phyloP scores from a whole-genome alignment of 306 rosid species.

The Carpinus fangiana region DNA sequence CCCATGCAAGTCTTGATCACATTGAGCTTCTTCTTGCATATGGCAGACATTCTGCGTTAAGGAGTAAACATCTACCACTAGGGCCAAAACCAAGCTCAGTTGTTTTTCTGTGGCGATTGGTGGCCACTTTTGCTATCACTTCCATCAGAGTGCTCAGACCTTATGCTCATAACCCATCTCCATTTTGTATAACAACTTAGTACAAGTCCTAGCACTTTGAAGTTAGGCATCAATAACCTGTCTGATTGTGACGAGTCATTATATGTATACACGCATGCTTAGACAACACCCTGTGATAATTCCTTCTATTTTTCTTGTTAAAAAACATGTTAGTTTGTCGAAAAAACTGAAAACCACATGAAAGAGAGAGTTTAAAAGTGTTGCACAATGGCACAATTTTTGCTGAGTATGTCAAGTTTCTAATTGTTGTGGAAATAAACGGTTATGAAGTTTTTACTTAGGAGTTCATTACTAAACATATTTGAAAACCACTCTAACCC shows the following conservation, averaged over 20 bases:
- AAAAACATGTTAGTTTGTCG: neutral
- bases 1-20: neutral
- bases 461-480: neutral
- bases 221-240: neutral
- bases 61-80: neutral
- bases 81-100: neutral
- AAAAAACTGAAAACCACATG: neutral
- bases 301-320: neutral
- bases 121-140: neutral
- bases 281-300: neutral
- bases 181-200: no score
- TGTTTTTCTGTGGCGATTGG: neutral
- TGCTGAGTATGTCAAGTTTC: neutral
- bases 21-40: neutral
- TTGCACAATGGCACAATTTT: neutral
- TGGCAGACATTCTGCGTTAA: no score
- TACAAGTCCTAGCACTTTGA: no score
- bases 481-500: no score
- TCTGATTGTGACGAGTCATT: neutral
- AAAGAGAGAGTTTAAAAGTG: neutral
- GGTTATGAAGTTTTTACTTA: no score
- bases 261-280: neutral
- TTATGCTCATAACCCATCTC: neutral
- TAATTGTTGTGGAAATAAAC: no score
- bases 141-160: neutral